These are phyloP conservation scores for Boletus pseudopeckii DNA, from an alignment of 768 basidiomycete genomes.

Conservation along the genomic window DNA sequence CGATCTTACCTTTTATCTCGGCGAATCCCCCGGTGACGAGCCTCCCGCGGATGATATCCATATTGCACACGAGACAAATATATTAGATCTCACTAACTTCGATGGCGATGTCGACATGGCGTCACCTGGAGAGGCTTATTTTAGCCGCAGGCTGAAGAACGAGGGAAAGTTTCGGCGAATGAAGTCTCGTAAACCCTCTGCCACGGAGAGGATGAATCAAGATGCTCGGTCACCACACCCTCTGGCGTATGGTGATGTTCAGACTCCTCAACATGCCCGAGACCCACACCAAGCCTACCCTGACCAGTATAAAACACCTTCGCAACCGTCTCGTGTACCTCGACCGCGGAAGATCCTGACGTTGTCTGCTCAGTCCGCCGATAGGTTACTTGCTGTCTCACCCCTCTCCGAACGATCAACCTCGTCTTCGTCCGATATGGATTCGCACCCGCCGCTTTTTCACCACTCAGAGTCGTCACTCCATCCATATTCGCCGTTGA, in stretches of 20 bases:
- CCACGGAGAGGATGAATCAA: slow-evolving; percentile 7
- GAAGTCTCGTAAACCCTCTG: slow-evolving; percentile 34
- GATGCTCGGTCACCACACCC: slow-evolving; percentile 6
- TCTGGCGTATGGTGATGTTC: not conserved
- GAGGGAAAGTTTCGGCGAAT: slow-evolving; percentile 60
- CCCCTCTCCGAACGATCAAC: slow-evolving; percentile 17
- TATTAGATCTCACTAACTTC: slow-evolving; percentile 71
- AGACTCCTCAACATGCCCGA: not conserved
- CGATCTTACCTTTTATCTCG: slow-evolving; percentile 43
- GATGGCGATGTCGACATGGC: slow-evolving; percentile 67
- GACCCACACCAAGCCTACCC: not conserved
- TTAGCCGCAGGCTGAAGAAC: slow-evolving; percentile 52
- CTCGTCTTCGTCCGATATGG: slow-evolving; percentile 14
- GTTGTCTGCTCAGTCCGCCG: slow-evolving; percentile 17
- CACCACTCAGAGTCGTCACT: slow-evolving; percentile 5
- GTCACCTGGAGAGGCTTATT: slow-evolving; percentile 51
- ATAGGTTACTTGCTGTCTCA: slow-evolving; percentile 18
- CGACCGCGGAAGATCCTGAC: not conserved
- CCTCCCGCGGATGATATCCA: slow-evolving; percentile 31
- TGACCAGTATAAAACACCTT: not conserved
- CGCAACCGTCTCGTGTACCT: not conserved
- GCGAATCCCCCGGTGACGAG: slow-evolving; percentile 31
- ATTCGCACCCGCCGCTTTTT: slow-evolving; percentile 8
- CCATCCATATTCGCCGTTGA: slow-evolving; percentile 1
- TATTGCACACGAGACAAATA: slow-evolving; percentile 44